phyloP scores from a whole-genome alignment of 2,329 filamentous ascomycete species.

The Epicoccum sorghinum region DNA sequence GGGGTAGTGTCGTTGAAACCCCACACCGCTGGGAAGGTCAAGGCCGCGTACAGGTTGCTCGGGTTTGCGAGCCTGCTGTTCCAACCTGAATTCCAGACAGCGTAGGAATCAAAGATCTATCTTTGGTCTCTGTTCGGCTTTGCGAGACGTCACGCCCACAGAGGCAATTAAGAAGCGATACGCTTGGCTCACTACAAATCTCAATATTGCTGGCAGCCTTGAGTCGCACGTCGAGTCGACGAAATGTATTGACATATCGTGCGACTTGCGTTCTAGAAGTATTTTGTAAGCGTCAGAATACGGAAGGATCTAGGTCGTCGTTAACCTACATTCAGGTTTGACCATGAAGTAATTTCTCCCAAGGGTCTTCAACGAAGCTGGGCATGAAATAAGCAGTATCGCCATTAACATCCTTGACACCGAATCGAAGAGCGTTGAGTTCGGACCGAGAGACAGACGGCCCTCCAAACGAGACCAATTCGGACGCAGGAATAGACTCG shows the following conservation, averaged over 20 bases:
- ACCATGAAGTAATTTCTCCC: conserved; percentile 51
- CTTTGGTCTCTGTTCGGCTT: no score
- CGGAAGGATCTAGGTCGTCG: no score
- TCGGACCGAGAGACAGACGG: conserved; percentile 33
- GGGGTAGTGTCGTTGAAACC: neutral
- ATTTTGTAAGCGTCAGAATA: no score
- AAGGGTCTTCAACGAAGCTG: conserved; percentile 74
- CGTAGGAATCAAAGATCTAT: no score
- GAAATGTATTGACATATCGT: no score
- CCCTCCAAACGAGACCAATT: conserved; percentile 40
- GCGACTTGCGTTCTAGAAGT: no score
- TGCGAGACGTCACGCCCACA: no score
- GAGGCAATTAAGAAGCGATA: no score
- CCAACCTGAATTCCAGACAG: neutral
- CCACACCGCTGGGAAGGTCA: neutral
- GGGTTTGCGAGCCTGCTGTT: neutral
- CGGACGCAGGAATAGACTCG: conserved; percentile 9
- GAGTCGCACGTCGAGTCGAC: no score
- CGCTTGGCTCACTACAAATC: no score
- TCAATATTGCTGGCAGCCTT: no score
- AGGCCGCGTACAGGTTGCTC: neutral
- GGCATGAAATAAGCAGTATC: conserved; percentile 73
- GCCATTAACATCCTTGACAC: conserved; percentile 58
- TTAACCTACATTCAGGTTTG: conserved; percentile 8
- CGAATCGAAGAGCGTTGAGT: conserved; percentile 46